phyloP scores from a whole-genome alignment of 176 grass and related monocot species.

The Raddia distichophylla region DNA sequence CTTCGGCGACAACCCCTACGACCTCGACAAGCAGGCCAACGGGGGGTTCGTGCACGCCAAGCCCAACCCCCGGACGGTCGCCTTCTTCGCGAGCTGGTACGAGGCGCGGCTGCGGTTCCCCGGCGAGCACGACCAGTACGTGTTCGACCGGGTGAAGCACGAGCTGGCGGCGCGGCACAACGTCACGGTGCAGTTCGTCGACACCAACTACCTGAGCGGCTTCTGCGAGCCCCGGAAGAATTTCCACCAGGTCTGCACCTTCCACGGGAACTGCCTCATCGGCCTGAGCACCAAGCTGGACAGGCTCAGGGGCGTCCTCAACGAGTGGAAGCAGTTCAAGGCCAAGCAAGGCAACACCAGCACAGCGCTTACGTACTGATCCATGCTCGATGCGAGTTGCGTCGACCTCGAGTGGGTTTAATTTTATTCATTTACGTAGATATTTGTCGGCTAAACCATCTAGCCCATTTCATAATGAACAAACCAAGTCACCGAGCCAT shows the following conservation, averaged over 20 bases:
- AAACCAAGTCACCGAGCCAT: too few relatives aligned
- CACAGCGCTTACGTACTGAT: conserved; percentile 5
- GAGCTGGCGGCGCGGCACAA: not conserved
- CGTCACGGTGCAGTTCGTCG: conserved; percentile 15
- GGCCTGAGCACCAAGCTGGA: not conserved
- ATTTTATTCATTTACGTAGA: too few relatives aligned
- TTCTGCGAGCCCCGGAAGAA: conserved; percentile 34
- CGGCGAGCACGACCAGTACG: conserved; percentile 12
- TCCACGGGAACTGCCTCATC: conserved; percentile 34
- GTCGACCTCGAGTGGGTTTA: too few relatives aligned
- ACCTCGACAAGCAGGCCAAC: conserved; percentile 47
- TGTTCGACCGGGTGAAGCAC: conserved; percentile 46
- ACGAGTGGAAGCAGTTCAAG: conserved; percentile 31
- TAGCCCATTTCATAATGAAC: too few relatives aligned
- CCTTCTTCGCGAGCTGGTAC: conserved; percentile 42
- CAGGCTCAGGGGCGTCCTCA: not conserved
- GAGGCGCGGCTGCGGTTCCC: conserved; percentile 22
- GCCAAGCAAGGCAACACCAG: not conserved
- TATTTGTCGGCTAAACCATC: too few relatives aligned
- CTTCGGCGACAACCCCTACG: conserved; percentile 23
- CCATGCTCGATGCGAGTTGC: too few relatives aligned
- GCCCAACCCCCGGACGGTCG: not conserved
- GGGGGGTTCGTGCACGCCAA: conserved; percentile 44
- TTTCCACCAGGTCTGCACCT: conserved; percentile 40
- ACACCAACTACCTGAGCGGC: conserved; percentile 39